Percentiles rank a stretch among this genome's conserved stretches.
These are phyloP conservation scores for Marasmius sp. DNA, from an alignment of 1,284 basidiomycete species.

Conservation along the genomic window DNA sequence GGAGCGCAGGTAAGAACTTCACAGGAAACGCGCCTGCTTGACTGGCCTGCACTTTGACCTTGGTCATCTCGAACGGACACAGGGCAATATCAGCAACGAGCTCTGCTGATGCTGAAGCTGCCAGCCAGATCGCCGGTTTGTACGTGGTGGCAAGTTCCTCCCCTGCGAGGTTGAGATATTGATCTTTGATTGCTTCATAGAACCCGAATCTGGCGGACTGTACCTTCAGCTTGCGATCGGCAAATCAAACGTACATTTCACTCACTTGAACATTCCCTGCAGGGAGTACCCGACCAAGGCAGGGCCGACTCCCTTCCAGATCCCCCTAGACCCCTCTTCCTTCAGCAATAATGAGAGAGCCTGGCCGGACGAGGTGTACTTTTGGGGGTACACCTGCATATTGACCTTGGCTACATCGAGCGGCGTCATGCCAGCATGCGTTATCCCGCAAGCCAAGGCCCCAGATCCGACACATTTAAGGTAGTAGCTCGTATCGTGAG, in stretches of 20 bases:
- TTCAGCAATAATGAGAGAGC: constrained; percentile 76
- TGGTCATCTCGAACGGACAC: constrained; percentile 82
- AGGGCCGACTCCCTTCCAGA: constrained; percentile 93
- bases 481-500: constrained; percentile 70
- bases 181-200: constrained; percentile 95
- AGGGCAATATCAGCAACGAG: constrained; percentile 92
- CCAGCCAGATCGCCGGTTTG: constrained; percentile 94
- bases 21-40: constrained; percentile 71
- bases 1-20: constrained; percentile 63
- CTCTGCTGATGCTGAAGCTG: constrained; percentile 90
- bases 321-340: constrained; percentile 81
- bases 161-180: constrained; percentile 83
- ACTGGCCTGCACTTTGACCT: constrained; percentile 82
- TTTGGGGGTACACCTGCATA: constrained; percentile 83
- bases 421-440: constrained; percentile 91
- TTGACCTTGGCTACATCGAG: constrained; percentile 96
- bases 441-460: constrained; percentile 89
- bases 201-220: constrained; percentile 62
- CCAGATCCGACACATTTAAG: constrained; percentile 85
- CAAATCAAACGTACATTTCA: too few species aligned
- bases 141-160: constrained; percentile 82
- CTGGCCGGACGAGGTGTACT: constrained; percentile 74
- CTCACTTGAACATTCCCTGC: constrained; percentile 90
- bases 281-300: constrained; percentile 92
- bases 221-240: neutral